Conservation (phyloP, 2,329 filamentous ascomycete genomes). For the Myriosclerotinia duriaeana region DNA sequence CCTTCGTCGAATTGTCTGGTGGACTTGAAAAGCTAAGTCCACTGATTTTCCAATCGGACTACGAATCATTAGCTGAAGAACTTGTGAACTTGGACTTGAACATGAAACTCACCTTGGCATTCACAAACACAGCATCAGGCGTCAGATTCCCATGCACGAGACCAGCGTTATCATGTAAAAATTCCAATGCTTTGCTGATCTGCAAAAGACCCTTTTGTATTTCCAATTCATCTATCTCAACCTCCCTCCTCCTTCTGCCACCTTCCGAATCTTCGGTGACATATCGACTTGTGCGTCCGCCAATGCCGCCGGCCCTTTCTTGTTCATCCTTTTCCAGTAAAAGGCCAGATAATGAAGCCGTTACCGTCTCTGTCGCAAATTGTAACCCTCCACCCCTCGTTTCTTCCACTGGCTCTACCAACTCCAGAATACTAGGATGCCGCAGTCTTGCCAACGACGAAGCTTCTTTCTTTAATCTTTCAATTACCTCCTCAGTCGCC, state of each 20-base stretch:
- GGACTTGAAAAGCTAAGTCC: conserved; percentile 89
- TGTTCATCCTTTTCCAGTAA: conserved; percentile 87
- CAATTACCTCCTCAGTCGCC: conserved; percentile 83
- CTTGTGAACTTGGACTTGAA: conserved; percentile 11
- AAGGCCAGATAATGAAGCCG: conserved; percentile 79
- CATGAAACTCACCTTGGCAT: conserved; percentile 70
- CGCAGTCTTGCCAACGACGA: conserved; percentile 82
- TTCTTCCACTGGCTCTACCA: conserved; percentile 94
- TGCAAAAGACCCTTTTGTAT: conserved; percentile 96
- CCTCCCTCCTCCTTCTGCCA: conserved; percentile 68
- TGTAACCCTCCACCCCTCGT: conserved; percentile 87
- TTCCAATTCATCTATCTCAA: conserved; percentile 95
- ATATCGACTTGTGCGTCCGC: conserved; percentile 73
- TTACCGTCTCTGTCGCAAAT: conserved; percentile 92
- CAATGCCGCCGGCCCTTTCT: conserved; percentile 66
- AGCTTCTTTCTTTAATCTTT: conserved; percentile 88
- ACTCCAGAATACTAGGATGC: conserved; percentile 87
- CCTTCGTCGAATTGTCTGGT: conserved; percentile 70
- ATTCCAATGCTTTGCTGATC: conserved; percentile 90
- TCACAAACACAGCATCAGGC: conserved; percentile 89
- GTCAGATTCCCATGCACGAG: conserved; percentile 93
- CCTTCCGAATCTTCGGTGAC: conserved; percentile 79
- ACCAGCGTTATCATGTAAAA: conserved; percentile 90
- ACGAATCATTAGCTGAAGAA: conserved; percentile 41
- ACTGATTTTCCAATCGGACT: conserved; percentile 98